These are phyloP conservation scores for Macrocybe gigantea DNA, from an alignment of 768 basidiomycete genomes.

Conservation along the genomic window DNA sequence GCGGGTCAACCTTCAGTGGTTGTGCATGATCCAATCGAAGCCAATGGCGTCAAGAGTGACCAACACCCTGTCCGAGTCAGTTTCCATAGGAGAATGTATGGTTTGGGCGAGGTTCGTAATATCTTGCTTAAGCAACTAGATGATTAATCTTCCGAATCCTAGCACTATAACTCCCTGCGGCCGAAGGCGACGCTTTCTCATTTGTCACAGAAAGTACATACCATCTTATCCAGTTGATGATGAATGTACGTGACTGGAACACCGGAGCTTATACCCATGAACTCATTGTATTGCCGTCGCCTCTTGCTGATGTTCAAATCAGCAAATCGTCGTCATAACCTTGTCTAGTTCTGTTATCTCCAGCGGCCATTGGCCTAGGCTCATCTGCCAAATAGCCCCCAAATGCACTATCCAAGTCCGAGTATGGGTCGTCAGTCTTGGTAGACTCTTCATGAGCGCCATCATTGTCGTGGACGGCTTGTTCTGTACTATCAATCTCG, in stretches of 20 bases:
- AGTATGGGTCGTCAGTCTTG: constrained; percentile 64
- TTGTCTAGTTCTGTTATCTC: constrained; percentile 30
- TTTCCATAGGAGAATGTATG: constrained; percentile 93
- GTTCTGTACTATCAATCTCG: constrained; percentile 19
- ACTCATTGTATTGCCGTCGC: constrained; percentile 4
- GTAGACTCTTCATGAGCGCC: constrained; percentile 16
- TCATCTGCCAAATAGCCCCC: constrained; percentile 68
- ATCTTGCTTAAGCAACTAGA: background rate
- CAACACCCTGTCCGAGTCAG: constrained; percentile 63
- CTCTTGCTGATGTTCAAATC: constrained; percentile 31
- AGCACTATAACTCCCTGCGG: constrained; percentile 89
- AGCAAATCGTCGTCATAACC: constrained; percentile 64
- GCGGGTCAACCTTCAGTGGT: constrained; percentile 76
- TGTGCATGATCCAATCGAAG: constrained; percentile 60
- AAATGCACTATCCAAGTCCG: constrained; percentile 73
- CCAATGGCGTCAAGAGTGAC: constrained; percentile 19
- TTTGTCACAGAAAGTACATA: constrained; percentile 19
- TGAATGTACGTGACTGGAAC: background rate
- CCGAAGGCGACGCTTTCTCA: constrained; percentile 35
- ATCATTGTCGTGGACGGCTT: constrained; percentile 9
- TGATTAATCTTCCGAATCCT: constrained; percentile 7
- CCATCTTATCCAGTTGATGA: constrained; percentile 15
- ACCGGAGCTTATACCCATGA: background rate
- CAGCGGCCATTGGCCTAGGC: constrained; percentile 56
- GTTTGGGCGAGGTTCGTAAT: constrained; percentile 81